These are phyloP conservation scores for Malus sylvestris DNA, from an alignment of 306 rosid species.

Conservation along the genomic window DNA sequence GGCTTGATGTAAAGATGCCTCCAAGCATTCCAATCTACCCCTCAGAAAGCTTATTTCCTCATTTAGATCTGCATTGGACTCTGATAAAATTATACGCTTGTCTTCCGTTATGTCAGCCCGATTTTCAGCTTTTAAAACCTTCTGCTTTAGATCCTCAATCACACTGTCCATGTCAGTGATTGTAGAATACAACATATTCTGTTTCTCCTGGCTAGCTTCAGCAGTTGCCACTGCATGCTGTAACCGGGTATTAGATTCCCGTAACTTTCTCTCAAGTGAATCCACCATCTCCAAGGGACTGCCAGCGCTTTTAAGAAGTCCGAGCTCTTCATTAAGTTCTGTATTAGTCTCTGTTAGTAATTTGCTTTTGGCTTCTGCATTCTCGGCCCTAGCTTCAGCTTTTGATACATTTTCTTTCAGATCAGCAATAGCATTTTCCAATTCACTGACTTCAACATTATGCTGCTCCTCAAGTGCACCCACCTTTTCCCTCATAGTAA, in stretches of 20 bases:
- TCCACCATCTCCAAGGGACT: constrained; percentile 32
- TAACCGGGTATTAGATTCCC: constrained; percentile 44
- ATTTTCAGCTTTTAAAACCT: constrained; percentile 64
- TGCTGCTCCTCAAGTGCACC: constrained; percentile 42
- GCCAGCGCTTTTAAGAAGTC: constrained; percentile 29
- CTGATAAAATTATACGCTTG: constrained; percentile 59
- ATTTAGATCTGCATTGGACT: constrained; percentile 56
- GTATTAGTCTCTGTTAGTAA: constrained; percentile 27
- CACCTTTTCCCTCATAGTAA: constrained; percentile 33
- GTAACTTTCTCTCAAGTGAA: constrained; percentile 49
- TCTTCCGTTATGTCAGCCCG: constrained; percentile 72
- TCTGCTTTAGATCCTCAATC: constrained; percentile 66
- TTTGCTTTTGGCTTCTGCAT: constrained; percentile 36
- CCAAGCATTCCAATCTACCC: constrained; percentile 53
- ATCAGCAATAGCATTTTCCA: constrained; percentile 29
- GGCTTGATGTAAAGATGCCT: constrained; percentile 57
- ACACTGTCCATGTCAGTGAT: constrained; percentile 70
- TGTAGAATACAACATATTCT: constrained; percentile 51
- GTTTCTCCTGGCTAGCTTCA: constrained; percentile 86
- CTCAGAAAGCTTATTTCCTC: constrained; percentile 62
- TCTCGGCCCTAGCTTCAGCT: constrained; percentile 43
- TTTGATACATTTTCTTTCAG: constrained; percentile 28
- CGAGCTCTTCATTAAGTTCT: constrained; percentile 39
- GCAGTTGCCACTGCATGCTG: constrained; percentile 75
- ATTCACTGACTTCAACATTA: constrained; percentile 22